phyloP scores from a whole-genome alignment of 306 rosid species.

The Heteromeles arbutifolia region DNA sequence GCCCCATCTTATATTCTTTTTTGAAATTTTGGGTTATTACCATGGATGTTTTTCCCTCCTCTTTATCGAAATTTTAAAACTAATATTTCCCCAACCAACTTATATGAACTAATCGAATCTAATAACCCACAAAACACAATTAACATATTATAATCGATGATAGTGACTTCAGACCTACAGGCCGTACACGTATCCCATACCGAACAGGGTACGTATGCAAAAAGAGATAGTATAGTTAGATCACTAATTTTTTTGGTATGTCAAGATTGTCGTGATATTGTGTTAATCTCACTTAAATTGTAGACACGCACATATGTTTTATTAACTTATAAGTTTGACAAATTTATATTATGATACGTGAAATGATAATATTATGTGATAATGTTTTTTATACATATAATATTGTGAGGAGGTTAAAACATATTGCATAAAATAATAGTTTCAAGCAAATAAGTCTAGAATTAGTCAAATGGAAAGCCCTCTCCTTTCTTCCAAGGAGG shows the following conservation, averaged over 20 bases:
- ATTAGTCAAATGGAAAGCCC: constrained; percentile 47
- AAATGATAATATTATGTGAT: neutral
- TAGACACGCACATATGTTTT: too few species aligned
- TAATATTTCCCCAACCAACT: neutral
- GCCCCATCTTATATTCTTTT: constrained; percentile 31
- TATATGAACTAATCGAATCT: neutral
- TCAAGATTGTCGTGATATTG: too few species aligned
- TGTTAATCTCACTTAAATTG: neutral
- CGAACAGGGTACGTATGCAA: neutral
- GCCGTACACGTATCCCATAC: neutral
- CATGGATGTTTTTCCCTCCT: constrained; percentile 20
- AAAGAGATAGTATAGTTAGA: neutral
- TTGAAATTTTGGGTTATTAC: constrained; percentile 23
- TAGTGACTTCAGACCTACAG: neutral
- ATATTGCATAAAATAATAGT: neutral
- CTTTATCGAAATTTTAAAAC: constrained; percentile 28
- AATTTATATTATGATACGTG: too few species aligned
- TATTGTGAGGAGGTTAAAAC: neutral
- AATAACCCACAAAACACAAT: neutral
- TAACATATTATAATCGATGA: neutral
- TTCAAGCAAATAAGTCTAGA: constrained; percentile 29
- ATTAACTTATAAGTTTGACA: neutral
- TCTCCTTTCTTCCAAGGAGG: constrained; percentile 27
- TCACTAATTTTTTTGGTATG: too few species aligned
- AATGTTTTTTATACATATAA: neutral